phyloP scores from a whole-genome alignment of 2,329 filamentous ascomycete genomes.

The Trichoderma atrobrunneum region DNA sequence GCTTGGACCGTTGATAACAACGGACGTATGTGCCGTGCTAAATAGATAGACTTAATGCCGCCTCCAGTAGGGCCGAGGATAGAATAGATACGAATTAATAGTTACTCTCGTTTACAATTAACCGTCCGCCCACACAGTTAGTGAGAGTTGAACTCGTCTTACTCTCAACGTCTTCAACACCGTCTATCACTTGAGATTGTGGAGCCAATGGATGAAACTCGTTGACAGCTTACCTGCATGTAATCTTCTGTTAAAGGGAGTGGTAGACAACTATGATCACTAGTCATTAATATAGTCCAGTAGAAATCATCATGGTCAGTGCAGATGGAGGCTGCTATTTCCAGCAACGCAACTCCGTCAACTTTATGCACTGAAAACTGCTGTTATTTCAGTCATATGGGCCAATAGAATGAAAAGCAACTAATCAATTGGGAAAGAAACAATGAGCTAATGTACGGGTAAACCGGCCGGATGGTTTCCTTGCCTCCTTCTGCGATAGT shows the following conservation, averaged over 20 bases:
- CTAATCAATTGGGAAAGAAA: neutral
- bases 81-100: neutral
- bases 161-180: neutral
- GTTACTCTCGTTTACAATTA: neutral
- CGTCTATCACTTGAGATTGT: neutral
- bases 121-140: neutral
- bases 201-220: neutral
- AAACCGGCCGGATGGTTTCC: neutral
- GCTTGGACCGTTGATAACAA: constrained; percentile 40
- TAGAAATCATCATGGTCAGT: neutral
- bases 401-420: neutral
- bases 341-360: neutral
- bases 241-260: neutral
- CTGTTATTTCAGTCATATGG: neutral
- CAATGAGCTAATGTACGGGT: neutral
- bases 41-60: neutral
- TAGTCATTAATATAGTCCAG: neutral
- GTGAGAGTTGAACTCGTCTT: neutral
- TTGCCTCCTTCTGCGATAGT: neutral
- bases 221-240: neutral
- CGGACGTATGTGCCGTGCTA: constrained; percentile 23
- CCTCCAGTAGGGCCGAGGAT: neutral
- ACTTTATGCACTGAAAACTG: neutral
- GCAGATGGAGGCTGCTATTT: neutral
- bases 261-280: neutral